Base-by-base conservation (phyloP, 2,329 filamentous ascomycete species). In the Aspergillus bombycis region DNA sequence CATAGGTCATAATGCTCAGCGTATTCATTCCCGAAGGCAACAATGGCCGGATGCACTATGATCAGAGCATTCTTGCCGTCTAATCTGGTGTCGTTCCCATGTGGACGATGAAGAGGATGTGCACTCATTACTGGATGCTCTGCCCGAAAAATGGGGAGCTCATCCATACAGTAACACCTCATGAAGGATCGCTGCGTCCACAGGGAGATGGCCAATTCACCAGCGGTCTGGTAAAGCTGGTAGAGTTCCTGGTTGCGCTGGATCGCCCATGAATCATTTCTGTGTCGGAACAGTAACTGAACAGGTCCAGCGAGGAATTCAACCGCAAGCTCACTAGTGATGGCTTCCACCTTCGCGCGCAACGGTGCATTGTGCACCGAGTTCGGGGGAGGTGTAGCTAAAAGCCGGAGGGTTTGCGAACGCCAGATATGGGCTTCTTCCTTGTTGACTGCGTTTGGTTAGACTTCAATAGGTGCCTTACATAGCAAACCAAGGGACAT, bases 1-100 rank as follows among this genome's bases (percentile, higher is more conserved):
- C 46, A 32, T 10, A 65, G 32, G 11, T 72, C 58, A 41, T 70
- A 72, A 46, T 70, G 45, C 52, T 71, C 70, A 1, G 65, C 70
- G 36, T 70, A 58, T 34, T 69, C 68, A 43, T 67, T 65, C 5
- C 70, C 71, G 54, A 65, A 70, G 1, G 67, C 69, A 14, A 72
- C 16, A 11, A 73, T 32, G 12, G 62, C 64, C 4, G 71, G 69
- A 16, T 72, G 69, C 7, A 71, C 60, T 9, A 69, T 30, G 1
- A 67, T 60, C 21, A 68, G 41, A 2, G 67, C 59, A 19, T 34
- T 23, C 9, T 63, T 61, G 14, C 70, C 65, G 46, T 71, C 68
- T 1, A 69, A 55, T 23, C 55, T 41, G 2, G 23, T 46, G 50
- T 72, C 69, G 14, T 68, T 68, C 7, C 68, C 68, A 28, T 69